phyloP scores from a whole-genome alignment of 352 stramenopile genomes.

The Ophiocytium majus region DNA sequence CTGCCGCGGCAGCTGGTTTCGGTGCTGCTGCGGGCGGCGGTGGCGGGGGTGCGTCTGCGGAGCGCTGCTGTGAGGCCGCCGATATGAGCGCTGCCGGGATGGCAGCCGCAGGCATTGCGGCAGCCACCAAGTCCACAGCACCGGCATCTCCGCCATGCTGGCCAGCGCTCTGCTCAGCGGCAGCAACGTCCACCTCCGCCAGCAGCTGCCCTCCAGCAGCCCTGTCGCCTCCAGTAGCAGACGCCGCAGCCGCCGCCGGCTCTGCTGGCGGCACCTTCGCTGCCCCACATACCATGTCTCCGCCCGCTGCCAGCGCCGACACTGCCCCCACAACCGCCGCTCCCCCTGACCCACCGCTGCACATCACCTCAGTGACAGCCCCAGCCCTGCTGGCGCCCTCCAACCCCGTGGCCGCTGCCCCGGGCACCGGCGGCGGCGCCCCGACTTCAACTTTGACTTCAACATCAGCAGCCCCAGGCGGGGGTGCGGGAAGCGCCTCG shows the following conservation, averaged over 20 bases:
- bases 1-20: constrained; percentile 17
- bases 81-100: background rate
- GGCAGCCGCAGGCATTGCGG: background rate
- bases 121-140: too few relatives aligned
- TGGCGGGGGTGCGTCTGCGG: background rate
- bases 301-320: background rate
- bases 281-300: background rate
- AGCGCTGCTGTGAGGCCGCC: background rate
- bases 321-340: too few relatives aligned
- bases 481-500: background rate
- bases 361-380: too few relatives aligned
- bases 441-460: background rate
- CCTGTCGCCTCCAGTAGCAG: too few relatives aligned
- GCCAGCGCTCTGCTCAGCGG: too few relatives aligned
- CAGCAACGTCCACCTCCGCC: too few relatives aligned
- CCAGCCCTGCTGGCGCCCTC: too few relatives aligned
- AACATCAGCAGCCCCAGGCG: background rate
- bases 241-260: background rate
- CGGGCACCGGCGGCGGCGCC: background rate
- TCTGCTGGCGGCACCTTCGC: constrained; percentile 1
- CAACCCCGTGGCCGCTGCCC: background rate
- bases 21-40: background rate
- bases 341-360: too few relatives aligned
- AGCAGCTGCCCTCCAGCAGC: too few relatives aligned
- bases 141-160: too few relatives aligned